Evolutionary conservation across 192 early-diverging fungal genomes (phyloP).

Genomic region (Umbelopsis sp.): DNA sequence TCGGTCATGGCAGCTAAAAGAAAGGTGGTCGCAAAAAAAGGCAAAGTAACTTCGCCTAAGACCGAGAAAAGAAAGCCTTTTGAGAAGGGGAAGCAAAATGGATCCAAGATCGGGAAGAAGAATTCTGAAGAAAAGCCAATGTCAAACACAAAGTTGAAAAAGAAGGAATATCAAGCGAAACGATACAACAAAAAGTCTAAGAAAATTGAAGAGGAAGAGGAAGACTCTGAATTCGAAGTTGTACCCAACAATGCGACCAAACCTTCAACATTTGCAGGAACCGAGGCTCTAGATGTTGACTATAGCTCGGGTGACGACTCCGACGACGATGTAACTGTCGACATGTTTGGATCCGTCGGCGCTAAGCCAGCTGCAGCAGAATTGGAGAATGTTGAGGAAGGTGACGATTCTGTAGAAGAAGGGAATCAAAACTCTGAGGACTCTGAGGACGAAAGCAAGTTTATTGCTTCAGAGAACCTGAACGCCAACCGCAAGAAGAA

Average conservation of each 20-base stretch:
- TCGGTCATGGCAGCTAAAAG: slow-evolving; percentile 6
- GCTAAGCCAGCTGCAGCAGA: neutral
- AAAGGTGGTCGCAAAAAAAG: slow-evolving; percentile 7
- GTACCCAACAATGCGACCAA: slow-evolving; percentile 16
- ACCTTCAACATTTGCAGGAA: neutral
- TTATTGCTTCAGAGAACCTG: slow-evolving; percentile 53
- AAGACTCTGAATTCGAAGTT: slow-evolving; percentile 43
- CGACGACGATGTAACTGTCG: slow-evolving; percentile 24
- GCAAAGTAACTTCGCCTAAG: neutral
- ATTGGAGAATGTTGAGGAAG: slow-evolving; percentile 7
- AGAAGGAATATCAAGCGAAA: slow-evolving; percentile 29
- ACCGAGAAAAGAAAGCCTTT: neutral
- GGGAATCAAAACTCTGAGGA: neutral
- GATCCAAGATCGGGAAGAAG: slow-evolving; percentile 9
- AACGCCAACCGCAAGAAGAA: slow-evolving; percentile 88
- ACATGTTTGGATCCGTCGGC: slow-evolving; percentile 35
- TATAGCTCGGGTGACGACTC: slow-evolving; percentile 5
- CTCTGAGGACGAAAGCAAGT: slow-evolving; percentile 27
- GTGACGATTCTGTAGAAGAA: slow-evolving; percentile 15
- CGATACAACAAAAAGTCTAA: slow-evolving; percentile 35
- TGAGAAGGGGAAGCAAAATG: neutral
- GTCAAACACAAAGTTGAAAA: slow-evolving; percentile 28
- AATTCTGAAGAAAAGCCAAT: slow-evolving; percentile 12
- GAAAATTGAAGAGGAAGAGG: slow-evolving; percentile 23
- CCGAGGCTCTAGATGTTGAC: slow-evolving; percentile 20